Evolutionary conservation across 2,329 filamentous ascomycete species (phyloP).

Genomic region (Sclerotinia spermophila): DNA sequence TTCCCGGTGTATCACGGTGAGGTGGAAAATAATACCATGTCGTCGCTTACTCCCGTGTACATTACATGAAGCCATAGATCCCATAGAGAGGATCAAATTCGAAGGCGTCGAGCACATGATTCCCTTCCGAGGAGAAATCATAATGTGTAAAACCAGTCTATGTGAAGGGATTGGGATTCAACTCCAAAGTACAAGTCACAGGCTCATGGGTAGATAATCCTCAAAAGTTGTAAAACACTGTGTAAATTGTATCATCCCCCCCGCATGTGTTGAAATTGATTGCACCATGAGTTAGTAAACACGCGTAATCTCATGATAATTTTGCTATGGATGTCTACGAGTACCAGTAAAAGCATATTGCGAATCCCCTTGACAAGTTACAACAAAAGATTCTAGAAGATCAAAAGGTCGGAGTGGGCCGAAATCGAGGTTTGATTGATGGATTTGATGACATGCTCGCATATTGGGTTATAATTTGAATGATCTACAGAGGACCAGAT

Average conservation of each 20-base stretch:
- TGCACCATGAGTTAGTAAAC: not conserved
- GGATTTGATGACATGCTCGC: not conserved
- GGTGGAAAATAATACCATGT: not conserved
- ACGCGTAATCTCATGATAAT: not conserved
- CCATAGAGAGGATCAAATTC: not conserved
- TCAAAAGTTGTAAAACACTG: not conserved
- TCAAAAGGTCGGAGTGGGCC: slow-evolving; percentile 6
- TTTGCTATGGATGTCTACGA: not conserved
- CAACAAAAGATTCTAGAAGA: not conserved
- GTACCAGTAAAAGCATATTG: not conserved
- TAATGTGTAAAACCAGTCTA: slow-evolving; percentile 5
- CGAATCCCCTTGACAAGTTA: slow-evolving; percentile 2
- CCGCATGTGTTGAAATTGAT: slow-evolving; percentile 1
- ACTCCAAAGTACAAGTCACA: not conserved
- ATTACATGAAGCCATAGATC: not conserved
- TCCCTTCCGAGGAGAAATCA: slow-evolving; percentile 11
- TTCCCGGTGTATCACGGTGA: not conserved
- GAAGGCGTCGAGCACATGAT: slow-evolving; percentile 9
- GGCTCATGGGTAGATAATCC: not conserved
- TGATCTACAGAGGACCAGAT: slow-evolving; percentile 5
- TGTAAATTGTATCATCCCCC: slow-evolving; percentile 4
- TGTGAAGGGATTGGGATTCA: not conserved
- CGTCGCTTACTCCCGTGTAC: not conserved
- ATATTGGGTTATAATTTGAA: not conserved
- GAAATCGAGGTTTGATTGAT: not conserved